Evolutionary conservation across 2,329 filamentous ascomycete genomes (phyloP).

Genomic region (Chlorencoelia australis): DNA sequence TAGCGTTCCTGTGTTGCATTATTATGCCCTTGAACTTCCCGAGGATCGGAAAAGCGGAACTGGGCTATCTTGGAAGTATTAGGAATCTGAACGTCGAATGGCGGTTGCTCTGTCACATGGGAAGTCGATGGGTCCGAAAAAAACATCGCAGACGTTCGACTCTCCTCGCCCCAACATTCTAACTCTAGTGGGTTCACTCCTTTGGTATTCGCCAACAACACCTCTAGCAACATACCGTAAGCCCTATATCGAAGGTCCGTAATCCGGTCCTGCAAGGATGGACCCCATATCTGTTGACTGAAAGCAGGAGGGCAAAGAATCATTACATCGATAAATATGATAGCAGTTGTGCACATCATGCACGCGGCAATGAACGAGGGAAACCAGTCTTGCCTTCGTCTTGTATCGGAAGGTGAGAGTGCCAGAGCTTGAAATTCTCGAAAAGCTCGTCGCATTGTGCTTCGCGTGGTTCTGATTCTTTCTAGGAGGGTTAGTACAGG

Average conservation of each 20-base stretch:
- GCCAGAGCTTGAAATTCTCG: slow-evolving; percentile 10
- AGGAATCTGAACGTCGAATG: neutral
- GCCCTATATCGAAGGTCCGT: slow-evolving; percentile 10
- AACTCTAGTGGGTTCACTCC: slow-evolving; percentile 11
- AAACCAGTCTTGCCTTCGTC: slow-evolving; percentile 10
- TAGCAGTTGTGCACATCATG: slow-evolving; percentile 7
- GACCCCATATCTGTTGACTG: slow-evolving; percentile 13
- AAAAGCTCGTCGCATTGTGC: slow-evolving; percentile 11
- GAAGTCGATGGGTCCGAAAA: neutral
- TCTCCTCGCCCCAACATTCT: slow-evolving; percentile 7
- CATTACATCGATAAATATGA: slow-evolving; percentile 11
- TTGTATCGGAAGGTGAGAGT: slow-evolving; percentile 8
- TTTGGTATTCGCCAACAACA: slow-evolving; percentile 9
- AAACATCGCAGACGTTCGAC: neutral
- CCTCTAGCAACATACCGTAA: slow-evolving; percentile 12
- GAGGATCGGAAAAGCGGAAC: neutral
- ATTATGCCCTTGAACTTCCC: neutral
- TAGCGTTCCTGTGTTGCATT: slow-evolving; percentile 7
- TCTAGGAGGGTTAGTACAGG: slow-evolving; percentile 7
- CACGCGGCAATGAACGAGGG: slow-evolving; percentile 12
- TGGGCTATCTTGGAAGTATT: neutral
- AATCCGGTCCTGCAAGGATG: slow-evolving; percentile 8
- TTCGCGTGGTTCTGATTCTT: slow-evolving; percentile 10
- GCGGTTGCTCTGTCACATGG: neutral
- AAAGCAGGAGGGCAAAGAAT: slow-evolving; percentile 10